These are phyloP conservation scores for Hyaloscypha hepaticicola DNA, from an alignment of 495 filamentous ascomycete species.

Conservation along the genomic window DNA sequence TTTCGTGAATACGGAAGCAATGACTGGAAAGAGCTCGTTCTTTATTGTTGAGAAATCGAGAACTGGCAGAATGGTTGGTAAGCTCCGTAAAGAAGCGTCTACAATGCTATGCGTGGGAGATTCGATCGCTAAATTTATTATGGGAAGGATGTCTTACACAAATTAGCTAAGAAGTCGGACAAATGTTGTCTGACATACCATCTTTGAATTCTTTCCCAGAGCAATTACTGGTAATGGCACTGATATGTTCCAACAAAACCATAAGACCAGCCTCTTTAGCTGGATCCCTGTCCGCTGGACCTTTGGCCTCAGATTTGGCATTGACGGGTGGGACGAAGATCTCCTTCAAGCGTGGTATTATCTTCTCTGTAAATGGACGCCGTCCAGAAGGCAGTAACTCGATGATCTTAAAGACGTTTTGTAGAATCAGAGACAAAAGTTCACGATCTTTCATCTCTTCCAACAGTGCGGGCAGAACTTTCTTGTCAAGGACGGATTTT, in stretches of 20 bases:
- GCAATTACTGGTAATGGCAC: slow-evolving; percentile 71
- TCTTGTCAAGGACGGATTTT: slow-evolving; percentile 89
- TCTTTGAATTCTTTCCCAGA: slow-evolving; percentile 93
- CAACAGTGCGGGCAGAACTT: slow-evolving; percentile 80
- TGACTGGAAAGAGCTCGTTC: slow-evolving; percentile 88
- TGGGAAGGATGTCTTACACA: slow-evolving; percentile 72
- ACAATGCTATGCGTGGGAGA: slow-evolving; percentile 85
- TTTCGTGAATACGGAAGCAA: slow-evolving; percentile 84
- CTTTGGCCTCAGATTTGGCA: slow-evolving; percentile 32
- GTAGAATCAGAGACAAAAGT: slow-evolving; percentile 75
- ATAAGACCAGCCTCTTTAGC: slow-evolving; percentile 87
- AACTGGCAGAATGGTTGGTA: slow-evolving; percentile 72
- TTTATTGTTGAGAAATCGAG: slow-evolving; percentile 96
- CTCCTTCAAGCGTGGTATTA: slow-evolving; percentile 80
- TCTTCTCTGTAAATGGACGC: slow-evolving; percentile 75
- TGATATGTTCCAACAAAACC: slow-evolving; percentile 81
- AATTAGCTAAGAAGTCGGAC: slow-evolving; percentile 8
- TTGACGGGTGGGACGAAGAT: slow-evolving; percentile 63
- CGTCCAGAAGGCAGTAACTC: slow-evolving; percentile 70
- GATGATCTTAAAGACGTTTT: slow-evolving; percentile 88
- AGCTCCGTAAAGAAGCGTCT: slow-evolving; percentile 73
- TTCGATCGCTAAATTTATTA: slow-evolving; percentile 78
- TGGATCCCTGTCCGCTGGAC: slow-evolving; percentile 66
- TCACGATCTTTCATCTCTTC: slow-evolving; percentile 93
- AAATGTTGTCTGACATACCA: slow-evolving; percentile 48